Base-by-base conservation (phyloP, 2,329 filamentous ascomycete genomes). In the Phialophora tarda region DNA sequence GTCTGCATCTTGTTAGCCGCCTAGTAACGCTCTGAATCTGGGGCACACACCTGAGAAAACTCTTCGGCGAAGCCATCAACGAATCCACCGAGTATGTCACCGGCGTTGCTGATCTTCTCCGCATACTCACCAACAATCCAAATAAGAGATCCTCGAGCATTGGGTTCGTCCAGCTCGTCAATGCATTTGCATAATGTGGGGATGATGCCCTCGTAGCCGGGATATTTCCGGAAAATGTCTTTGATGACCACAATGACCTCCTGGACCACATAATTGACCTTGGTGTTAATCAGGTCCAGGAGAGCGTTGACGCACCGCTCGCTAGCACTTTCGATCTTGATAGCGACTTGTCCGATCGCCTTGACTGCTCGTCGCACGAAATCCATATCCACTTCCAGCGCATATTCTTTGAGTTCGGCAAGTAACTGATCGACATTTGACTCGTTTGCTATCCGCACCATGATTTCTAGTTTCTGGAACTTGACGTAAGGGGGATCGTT, bases 51-150 rank as follows among this genome's bases (percentile, higher is more conserved):
- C 83, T 96, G 94, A 60, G 93, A 95, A 76, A 97, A 98, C 78
- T 99, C 95, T 77, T 98, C 95, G 77, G 91, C 91, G 78, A 99
- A 98, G 0, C 89, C 90, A 63, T 98, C 95, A 12, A 97, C 94
- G 75, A 99, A 99, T 21, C 91, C 89, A 60, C 88, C 85, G 66
- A 99, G 80, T 69, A 99, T 98, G 73, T 98, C 92, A 70, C 93
- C 93, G n/a, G 95, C 95, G 74, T 99, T 98, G 81, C 88, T 96
- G 75, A 99, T 99, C 84, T 99, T 99, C 82, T 99, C 95, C 0
- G 95, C 95, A 77, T 99, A 99, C 78, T 99, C 95, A 72, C 95
- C 95, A 5, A 99, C 94, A 72, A 99, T 98, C 95, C 95, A 99
- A 75, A 99, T 98, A 66, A 99, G 82, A 24, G 94, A 91, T 2